A percentile compares a stretch with the other conserved stretches of the same genome.
Conservation (phyloP, 352 stramenopile genomes). For the Phytopythium vexans region DNA sequence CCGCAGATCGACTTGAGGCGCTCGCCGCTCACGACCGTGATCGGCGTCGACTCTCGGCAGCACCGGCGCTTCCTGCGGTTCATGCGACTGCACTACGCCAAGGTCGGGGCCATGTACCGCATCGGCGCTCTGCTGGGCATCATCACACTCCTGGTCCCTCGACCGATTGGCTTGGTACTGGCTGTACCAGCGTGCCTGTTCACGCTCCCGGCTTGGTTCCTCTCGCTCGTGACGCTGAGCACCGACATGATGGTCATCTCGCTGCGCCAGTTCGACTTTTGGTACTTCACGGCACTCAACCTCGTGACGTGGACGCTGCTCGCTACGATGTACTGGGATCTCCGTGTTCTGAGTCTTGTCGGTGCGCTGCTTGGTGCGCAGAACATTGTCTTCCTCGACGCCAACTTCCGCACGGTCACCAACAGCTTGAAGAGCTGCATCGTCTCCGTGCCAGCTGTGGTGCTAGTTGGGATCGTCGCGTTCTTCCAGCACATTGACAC, state of each 20-base stretch:
- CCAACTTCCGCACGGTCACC: constrained; percentile 34
- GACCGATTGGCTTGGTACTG: constrained; percentile 8
- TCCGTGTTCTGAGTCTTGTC: constrained; percentile 22
- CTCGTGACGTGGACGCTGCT: constrained; percentile 18
- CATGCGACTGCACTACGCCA: constrained; percentile 17
- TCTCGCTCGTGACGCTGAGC: constrained; percentile 23
- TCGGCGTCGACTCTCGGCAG: constrained; percentile 1
- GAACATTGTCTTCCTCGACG: constrained; percentile 21
- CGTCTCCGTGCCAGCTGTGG: constrained; percentile 7
- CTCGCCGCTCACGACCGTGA: constrained; percentile 7
- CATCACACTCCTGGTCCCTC: constrained; percentile 6
- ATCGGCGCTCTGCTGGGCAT: constrained; percentile 7
- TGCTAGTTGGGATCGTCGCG: constrained; percentile 16
- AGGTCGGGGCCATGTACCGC: constrained; percentile 6
- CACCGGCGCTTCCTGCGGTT: constrained; percentile 12
- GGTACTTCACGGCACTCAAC: constrained; percentile 38
- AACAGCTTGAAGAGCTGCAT: constrained; percentile 17
- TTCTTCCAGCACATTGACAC: constrained; percentile 22
- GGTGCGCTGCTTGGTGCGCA: constrained; percentile 18
- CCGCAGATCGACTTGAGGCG: constrained; percentile 13
- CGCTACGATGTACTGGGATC: constrained; percentile 23
- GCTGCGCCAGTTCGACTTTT: constrained; percentile 31
- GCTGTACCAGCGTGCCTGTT: constrained; percentile 8
- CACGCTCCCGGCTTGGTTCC: constrained; percentile 10
- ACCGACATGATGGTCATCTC: constrained; percentile 26